Evolutionary conservation across 495 filamentous ascomycete genomes (phyloP).

Genomic region (Aspergillus homomorphus): DNA sequence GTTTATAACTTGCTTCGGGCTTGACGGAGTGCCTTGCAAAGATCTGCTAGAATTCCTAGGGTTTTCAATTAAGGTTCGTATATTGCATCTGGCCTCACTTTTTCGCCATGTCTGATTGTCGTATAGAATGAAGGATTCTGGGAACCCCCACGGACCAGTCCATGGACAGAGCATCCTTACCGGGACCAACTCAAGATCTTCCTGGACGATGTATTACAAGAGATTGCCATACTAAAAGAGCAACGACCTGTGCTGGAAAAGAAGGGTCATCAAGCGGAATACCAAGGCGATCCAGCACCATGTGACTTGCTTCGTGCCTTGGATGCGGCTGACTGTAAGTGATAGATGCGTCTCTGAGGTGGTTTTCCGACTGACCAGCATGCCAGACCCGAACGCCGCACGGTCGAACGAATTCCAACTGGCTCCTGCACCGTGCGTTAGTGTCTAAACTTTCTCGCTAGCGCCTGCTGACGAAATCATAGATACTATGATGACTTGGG

Average conservation of each 20-base stretch:
- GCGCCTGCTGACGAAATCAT: constrained; percentile 13
- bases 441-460: background rate
- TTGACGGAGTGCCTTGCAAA: constrained; percentile 52
- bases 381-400: constrained; percentile 30
- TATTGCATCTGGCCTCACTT: background rate
- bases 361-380: constrained; percentile 10
- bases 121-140: constrained; percentile 38
- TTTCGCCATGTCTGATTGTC: constrained; percentile 15
- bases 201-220: constrained; percentile 54
- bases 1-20: constrained; percentile 66
- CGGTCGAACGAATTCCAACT: constrained; percentile 35
- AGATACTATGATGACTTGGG: constrained; percentile 47
- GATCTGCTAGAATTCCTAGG: constrained; percentile 61
- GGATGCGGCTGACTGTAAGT: constrained; percentile 50
- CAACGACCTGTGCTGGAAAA: constrained; percentile 46
- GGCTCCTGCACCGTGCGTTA: constrained; percentile 36
- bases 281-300: constrained; percentile 29
- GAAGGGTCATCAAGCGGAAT: constrained; percentile 31
- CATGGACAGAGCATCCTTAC: constrained; percentile 38
- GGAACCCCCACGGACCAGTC: constrained; percentile 44
- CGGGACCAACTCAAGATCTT: constrained; percentile 44
- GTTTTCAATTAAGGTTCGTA: constrained; percentile 48
- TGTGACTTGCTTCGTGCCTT: constrained; percentile 43
- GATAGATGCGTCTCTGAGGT: background rate
- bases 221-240: constrained; percentile 47